Evolutionary conservation across 2,329 filamentous ascomycete species (phyloP).

Genomic region (Hysterium pulicare): DNA sequence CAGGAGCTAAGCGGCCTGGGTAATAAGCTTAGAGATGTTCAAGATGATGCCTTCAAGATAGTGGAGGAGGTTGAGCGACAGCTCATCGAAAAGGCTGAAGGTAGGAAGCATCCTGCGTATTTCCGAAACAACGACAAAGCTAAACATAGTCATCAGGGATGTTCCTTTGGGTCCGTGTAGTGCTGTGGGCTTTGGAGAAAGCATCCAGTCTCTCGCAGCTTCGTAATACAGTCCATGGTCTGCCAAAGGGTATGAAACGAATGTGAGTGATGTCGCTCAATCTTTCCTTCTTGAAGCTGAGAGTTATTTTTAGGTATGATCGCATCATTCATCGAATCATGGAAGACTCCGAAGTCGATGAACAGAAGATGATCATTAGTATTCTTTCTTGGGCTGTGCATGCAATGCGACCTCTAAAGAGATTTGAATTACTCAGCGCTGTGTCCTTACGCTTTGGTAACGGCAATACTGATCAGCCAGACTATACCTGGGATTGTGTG

Average conservation of each 20-base stretch:
- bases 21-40: not conserved
- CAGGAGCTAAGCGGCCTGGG: not conserved
- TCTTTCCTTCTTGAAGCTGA: not conserved
- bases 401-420: constrained; percentile 7
- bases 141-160: constrained; percentile 6
- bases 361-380: constrained; percentile 2
- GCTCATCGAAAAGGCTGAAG: not conserved
- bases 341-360: not conserved
- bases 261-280: constrained; percentile 1
- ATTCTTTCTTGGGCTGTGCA: constrained; percentile 6
- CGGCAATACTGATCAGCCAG: constrained; percentile 1
- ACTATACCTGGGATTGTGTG: constrained; percentile 1
- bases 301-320: constrained; percentile 1
- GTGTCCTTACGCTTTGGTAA: constrained; percentile 14
- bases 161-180: constrained; percentile 10
- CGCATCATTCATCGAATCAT: constrained; percentile 3
- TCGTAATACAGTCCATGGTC: not conserved
- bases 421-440: constrained; percentile 15
- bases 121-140: not conserved
- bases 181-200: constrained; percentile 4
- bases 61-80: not conserved
- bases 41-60: not conserved
- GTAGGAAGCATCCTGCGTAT: not conserved
- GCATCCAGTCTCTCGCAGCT: constrained; percentile 1
- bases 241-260: not conserved